phyloP scores from a whole-genome alignment of 2,329 filamentous ascomycete species.

The Cladophialophora carrionii region DNA sequence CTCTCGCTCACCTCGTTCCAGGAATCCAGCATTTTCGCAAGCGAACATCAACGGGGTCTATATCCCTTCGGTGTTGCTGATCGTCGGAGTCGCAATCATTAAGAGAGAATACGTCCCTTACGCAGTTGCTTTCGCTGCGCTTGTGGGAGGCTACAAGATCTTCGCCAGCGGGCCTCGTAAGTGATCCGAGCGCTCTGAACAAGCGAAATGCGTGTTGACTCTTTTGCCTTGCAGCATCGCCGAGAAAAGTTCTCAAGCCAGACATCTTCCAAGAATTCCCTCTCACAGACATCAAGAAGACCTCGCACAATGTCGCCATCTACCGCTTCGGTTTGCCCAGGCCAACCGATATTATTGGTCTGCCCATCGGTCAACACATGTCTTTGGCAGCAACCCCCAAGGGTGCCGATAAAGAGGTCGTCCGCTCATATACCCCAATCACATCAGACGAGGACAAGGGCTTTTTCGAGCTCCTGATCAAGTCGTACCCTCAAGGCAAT shows the following conservation, averaged over 20 bases:
- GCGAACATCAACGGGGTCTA: conserved; percentile 78
- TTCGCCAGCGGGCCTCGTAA: conserved; percentile 62
- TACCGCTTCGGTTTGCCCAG: conserved; percentile 90
- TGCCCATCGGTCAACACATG: conserved; percentile 98
- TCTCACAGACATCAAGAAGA: conserved; percentile 89
- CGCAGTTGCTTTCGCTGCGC: conserved; percentile 67
- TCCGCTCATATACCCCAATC: conserved; percentile 90
- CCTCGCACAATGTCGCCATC: conserved; percentile 98
- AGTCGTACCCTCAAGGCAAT: conserved; percentile 96
- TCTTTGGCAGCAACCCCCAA: conserved; percentile 84
- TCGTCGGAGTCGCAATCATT: conserved; percentile 74
- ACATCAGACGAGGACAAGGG: conserved; percentile 86
- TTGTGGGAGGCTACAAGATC: conserved; percentile 72
- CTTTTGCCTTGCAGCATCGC: conserved; percentile 55
- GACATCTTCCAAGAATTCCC: conserved; percentile 88
- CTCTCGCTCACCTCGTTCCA: conserved; percentile 16
- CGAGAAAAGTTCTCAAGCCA: conserved; percentile 82
- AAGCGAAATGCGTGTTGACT: not conserved
- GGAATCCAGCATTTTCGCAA: conserved; percentile 39
- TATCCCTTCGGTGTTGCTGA: conserved; percentile 76
- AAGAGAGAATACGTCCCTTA: conserved; percentile 77
- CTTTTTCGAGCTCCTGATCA: conserved; percentile 95
- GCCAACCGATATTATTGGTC: conserved; percentile 79
- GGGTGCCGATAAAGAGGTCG: conserved; percentile 77
- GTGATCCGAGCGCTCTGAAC: not conserved